Percentiles rank a stretch among this genome's conserved stretches.
Evolutionary conservation across 176 grass and related monocot genomes (phyloP).

Genomic region (Metroxylon sagu): DNA sequence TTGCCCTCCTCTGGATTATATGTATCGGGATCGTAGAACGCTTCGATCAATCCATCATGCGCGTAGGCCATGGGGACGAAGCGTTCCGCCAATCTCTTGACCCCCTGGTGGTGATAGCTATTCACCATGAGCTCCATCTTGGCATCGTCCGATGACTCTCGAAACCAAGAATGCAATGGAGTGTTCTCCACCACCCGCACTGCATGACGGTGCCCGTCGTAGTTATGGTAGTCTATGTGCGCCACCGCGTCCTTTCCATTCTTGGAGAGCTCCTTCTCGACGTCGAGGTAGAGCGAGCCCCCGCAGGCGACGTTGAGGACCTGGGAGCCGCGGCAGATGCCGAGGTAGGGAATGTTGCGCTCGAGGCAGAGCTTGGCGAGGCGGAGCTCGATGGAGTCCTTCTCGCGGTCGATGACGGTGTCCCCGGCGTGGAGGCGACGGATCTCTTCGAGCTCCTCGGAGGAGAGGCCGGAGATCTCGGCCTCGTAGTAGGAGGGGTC

Average conservation of each 20-base stretch:
- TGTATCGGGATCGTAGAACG: constrained; percentile 12
- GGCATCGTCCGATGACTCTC: constrained; percentile 4
- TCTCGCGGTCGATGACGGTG: constrained; percentile 18
- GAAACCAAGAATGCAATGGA: constrained; percentile 16
- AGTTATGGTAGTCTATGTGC: constrained; percentile 18
- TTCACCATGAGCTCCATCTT: constrained; percentile 14
- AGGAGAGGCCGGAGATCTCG: not conserved
- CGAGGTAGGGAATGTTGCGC: constrained; percentile 19
- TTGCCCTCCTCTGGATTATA: constrained; percentile 15
- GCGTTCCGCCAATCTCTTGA: constrained; percentile 14
- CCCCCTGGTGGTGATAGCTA: constrained; percentile 27
- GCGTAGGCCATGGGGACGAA: constrained; percentile 16
- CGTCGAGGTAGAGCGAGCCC: constrained; percentile 12
- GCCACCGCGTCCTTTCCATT: not conserved
- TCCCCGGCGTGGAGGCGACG: constrained; percentile 9
- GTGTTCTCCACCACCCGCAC: constrained; percentile 17
- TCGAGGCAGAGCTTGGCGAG: constrained; percentile 21
- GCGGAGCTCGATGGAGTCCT: constrained; percentile 20
- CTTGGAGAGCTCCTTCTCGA: constrained; percentile 3
- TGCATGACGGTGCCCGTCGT: constrained; percentile 20
- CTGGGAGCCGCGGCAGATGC: constrained; percentile 26
- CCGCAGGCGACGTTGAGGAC: constrained; percentile 22
- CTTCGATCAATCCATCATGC: constrained; percentile 14
- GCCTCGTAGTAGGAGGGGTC: constrained; percentile 7
- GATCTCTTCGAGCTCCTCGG: constrained; percentile 14